Evolutionary conservation across 345 rosid species (phyloP).

Genomic region (Euclidium syriacum): DNA sequence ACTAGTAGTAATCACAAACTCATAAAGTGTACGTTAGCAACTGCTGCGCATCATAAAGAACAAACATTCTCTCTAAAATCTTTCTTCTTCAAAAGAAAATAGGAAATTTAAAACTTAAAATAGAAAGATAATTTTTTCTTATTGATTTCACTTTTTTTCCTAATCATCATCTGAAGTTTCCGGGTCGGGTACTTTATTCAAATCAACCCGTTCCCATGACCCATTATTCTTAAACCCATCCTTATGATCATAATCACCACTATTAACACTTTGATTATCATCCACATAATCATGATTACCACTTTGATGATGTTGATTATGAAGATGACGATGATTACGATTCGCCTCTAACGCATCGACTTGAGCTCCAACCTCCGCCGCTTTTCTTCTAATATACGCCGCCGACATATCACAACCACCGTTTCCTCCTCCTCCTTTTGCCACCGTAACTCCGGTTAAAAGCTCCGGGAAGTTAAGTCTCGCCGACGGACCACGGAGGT

Average conservation of each 20-base stretch:
- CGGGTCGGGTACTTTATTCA: conserved; percentile 92
- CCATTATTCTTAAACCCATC: conserved; percentile 42
- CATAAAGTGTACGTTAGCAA: conserved; percentile 34
- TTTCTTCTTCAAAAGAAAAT: background rate
- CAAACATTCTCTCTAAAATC: background rate
- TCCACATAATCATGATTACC: conserved; percentile 20
- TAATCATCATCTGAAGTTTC: conserved; percentile 64
- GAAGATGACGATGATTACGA: conserved; percentile 14
- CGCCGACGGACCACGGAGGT: conserved; percentile 89
- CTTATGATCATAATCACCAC: conserved; percentile 10
- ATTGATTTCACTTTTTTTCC: conserved; percentile 17
- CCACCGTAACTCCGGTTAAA: conserved; percentile 45
- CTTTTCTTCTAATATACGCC: conserved; percentile 85
- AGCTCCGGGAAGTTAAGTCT: conserved; percentile 88
- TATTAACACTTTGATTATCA: conserved; percentile 9
- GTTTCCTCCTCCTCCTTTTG: conserved; percentile 25
- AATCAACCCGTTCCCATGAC: conserved; percentile 62
- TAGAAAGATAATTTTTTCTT: background rate
- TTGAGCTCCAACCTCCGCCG: conserved; percentile 87
- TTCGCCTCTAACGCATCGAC: conserved; percentile 81
- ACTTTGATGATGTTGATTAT: conserved; percentile 13
- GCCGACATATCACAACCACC: conserved; percentile 69
- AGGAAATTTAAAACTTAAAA: background rate
- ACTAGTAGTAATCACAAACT: conserved; percentile 25
- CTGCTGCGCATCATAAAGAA: conserved; percentile 10